Base-by-base conservation (phyloP, 164 flowering plant genomes). In the Brasenia schreberi region DNA sequence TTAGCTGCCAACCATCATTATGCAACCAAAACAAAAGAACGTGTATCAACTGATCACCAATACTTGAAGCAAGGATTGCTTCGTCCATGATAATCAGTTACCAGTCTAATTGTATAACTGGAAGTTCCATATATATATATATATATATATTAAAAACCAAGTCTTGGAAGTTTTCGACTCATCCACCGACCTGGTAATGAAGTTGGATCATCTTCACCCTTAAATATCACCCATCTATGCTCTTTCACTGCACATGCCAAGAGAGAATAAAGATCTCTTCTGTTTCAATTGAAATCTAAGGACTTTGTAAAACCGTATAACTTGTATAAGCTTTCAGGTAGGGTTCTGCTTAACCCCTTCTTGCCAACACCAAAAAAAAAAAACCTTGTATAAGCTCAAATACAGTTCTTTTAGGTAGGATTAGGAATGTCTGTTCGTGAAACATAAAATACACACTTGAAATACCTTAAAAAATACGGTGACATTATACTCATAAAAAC, bases 151-250 rank as follows among this genome's bases (percentile, higher is more conserved):
- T 1, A 45, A 5, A 45, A 45, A 45, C 53, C 53, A 7, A 45
- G 14, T 45, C 11, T 45, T 45, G 53, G 11, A 45, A 45, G 14
- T 45, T 7, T 45, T 12, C 14, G 7, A 45, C 14, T 45, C 14
- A 45, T 45, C 27, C 14, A 45, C 53, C 53, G 5, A 90, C 98
- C 98, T 53, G 97, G 97, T 65, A 93, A 64, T 2, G 87, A 79
- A 18, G 88, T 87, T 19, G 98, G 94, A 68, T 93, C 98, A 43
- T 84, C 78, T 73, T 93, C 97, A 65, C 85, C 87, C 80, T 85
- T 93, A 66, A 93, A 93, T n/a, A 73, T 59, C 42, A 93, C 94
- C 94, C 89, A 86, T 77, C 98, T 81, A 72, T 88, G 88, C 81
- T 93, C 96, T 73, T 90, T 93, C 85, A 87, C 97, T 93, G 61